phyloP scores from a whole-genome alignment of 1,284 basidiomycete genomes.

The Malassezia dermatis region DNA sequence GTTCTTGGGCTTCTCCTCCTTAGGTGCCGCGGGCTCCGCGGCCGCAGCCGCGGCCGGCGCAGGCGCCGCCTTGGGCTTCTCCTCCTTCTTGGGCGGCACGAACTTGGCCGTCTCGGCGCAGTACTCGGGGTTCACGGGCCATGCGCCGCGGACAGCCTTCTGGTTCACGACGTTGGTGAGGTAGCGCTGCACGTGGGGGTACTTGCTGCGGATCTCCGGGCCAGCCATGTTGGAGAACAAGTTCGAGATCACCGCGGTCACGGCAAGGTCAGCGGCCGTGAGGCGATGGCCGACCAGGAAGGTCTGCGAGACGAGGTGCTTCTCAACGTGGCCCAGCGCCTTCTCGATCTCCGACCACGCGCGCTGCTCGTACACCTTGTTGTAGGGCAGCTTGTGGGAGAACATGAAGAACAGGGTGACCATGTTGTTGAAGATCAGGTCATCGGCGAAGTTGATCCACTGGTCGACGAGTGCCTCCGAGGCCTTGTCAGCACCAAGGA shows the following conservation, averaged over 20 bases:
- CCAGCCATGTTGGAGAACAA: conserved; percentile 25
- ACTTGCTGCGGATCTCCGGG: conserved; percentile 35
- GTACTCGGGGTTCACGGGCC: conserved; percentile 52
- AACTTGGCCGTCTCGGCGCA: conserved; percentile 64
- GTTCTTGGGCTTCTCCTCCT: conserved; percentile 73
- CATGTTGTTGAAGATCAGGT: conserved; percentile 51
- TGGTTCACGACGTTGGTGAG: conserved; percentile 64
- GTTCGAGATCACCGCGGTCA: conserved; percentile 53
- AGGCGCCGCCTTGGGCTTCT: conserved; percentile 43
- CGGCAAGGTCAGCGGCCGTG: conserved; percentile 74
- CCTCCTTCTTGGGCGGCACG: conserved; percentile 59
- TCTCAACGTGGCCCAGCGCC: conserved; percentile 60
- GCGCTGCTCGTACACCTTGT: conserved; percentile 56
- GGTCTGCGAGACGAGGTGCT: conserved; percentile 66
- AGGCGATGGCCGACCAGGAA: conserved; percentile 89
- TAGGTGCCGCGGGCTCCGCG: conserved; percentile 49
- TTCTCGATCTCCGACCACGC: conserved; percentile 49
- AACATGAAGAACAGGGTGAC: conserved; percentile 26
- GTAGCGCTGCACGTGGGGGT: conserved; percentile 69
- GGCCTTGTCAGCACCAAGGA: conserved; percentile 56
- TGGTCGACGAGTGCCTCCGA: conserved; percentile 58
- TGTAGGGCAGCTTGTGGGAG: conserved; percentile 39
- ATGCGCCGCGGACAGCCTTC: conserved; percentile 32
- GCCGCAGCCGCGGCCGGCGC: conserved; percentile 7
- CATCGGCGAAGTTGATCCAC: conserved; percentile 60